Conservation (phyloP, 176 grass and related monocot species). For the Puya raimondii region DNA sequence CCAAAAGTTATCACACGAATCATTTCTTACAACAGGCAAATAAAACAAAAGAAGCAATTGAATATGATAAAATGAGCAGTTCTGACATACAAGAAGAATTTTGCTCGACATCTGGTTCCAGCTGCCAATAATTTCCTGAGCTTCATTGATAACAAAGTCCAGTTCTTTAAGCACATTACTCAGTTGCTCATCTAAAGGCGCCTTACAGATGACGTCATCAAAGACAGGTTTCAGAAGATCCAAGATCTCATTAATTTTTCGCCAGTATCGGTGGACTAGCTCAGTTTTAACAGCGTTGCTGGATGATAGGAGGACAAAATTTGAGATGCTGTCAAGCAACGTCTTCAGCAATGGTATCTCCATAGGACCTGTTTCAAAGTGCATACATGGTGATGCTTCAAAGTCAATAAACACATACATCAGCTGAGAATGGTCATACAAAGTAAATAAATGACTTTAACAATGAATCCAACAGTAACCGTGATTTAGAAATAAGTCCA, state of each 20-base stretch:
- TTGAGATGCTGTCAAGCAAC: neutral
- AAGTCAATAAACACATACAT: neutral
- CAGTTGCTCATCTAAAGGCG: constrained; percentile 3
- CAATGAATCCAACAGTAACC: neutral
- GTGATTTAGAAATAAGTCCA: too few species aligned
- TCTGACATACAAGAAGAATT: constrained; percentile 70
- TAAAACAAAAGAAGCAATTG: neutral
- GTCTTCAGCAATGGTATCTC: constrained; percentile 4
- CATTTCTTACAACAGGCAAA: neutral
- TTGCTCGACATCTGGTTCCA: constrained; percentile 88
- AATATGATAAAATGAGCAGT: neutral
- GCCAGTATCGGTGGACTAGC: neutral
- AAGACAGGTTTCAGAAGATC: constrained; percentile 1
- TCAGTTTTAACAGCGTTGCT: neutral
- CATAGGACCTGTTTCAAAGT: constrained; percentile 10
- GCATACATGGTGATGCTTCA: neutral
- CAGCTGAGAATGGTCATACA: neutral
- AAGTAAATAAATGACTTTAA: neutral
- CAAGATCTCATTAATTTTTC: constrained; percentile 7
- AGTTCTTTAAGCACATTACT: constrained; percentile 17
- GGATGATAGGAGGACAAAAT: neutral
- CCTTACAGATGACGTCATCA: neutral
- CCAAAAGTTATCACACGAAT: neutral
- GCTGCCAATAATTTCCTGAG: constrained; percentile 49
- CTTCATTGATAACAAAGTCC: constrained; percentile 45